Evolutionary conservation across 2,329 filamentous ascomycete genomes (phyloP), one percentile per base, ranked within the genome.

Genomic region (Trichophaea hybrida): DNA sequence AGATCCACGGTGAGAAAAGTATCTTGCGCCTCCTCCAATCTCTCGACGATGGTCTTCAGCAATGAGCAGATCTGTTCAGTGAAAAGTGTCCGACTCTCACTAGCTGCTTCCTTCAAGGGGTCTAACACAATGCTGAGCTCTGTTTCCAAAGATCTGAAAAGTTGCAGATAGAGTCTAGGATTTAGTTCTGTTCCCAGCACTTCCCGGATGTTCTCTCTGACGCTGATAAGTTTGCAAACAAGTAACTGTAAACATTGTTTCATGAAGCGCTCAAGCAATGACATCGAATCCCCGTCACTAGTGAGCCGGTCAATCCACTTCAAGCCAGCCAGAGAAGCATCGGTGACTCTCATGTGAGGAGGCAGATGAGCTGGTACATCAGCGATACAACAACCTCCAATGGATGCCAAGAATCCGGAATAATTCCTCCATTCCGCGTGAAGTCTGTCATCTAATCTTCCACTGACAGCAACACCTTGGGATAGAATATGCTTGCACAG

Each of bases 61-160:
- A 86, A 73, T 2, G 81, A 80, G 4, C 81, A 80, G 6, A 81
- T 78, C 69, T 86, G 83, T 67, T 85, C 82, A 5, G 81, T 81
- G 70, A 86, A 85, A 1, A 82, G 73, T 24, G 84, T 77, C 62
- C 83, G 80, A 55, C 77, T 77, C 46, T 84, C 81, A 77, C 54
- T 52, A 37, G 63, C 58, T 31, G 65, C 59, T 55, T 66, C 62
- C 6, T 68, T 62, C 17, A 61, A 60, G 34, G 62, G 64, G 24
- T 68, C 67, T 32, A 68, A 65, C 13, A 69, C 63, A 33, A 65
- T 64, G 53, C 66, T 67, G 1, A 85, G 76, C 69, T 85, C 82
- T 1, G 78, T 75, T 67, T 84, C 81, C 0, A 86, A 73, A n/a
- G 80, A 77, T 65, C 78, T 80, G 69, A 85, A 84, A 1, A 86